Percentiles rank a stretch among this genome's conserved stretches.
Conservation (phyloP, 2,329 filamentous ascomycete genomes). For the Pyricularia grisea region DNA sequence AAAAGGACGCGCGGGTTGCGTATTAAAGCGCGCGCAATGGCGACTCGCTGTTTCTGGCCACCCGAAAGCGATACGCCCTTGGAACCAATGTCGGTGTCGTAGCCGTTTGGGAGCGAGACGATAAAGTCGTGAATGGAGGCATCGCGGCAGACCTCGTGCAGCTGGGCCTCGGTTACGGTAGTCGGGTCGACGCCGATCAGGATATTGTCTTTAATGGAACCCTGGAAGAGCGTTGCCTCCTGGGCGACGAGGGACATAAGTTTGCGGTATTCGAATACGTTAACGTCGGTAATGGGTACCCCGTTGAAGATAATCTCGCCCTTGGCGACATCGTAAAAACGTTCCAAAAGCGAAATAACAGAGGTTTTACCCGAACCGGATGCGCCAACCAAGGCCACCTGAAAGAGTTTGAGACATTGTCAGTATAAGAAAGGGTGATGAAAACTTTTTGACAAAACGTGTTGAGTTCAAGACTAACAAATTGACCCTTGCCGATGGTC, state of each 20-base stretch:
- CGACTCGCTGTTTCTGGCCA: conserved; percentile 45
- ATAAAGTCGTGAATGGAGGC: conserved; percentile 68
- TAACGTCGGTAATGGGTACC: conserved; percentile 46
- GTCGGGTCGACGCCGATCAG: conserved; percentile 50
- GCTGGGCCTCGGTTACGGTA: conserved; percentile 38
- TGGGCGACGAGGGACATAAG: conserved; percentile 64
- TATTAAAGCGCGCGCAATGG: conserved; percentile 45
- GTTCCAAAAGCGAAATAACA: conserved; percentile 55
- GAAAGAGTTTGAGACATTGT: background rate
- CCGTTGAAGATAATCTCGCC: conserved; percentile 59
- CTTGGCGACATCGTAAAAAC: conserved; percentile 59
- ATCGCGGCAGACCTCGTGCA: conserved; percentile 45
- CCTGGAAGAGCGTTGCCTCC: conserved; percentile 64
- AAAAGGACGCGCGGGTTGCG: conserved; percentile 42
- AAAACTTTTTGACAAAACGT: background rate
- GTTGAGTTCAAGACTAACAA: conserved; percentile 23
- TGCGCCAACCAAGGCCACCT: conserved; percentile 54
- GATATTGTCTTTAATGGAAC: conserved; percentile 60
- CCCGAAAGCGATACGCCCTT: conserved; percentile 54
- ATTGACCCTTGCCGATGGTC: conserved; percentile 58
- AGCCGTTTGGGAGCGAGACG: conserved; percentile 55
- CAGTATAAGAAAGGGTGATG: background rate
- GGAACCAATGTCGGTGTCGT: conserved; percentile 58
- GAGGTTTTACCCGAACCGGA: conserved; percentile 63
- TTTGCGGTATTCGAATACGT: conserved; percentile 53